Evolutionary conservation across 805 yeast species (phyloP).

Genomic region (Myxozyma neotropica): DNA sequence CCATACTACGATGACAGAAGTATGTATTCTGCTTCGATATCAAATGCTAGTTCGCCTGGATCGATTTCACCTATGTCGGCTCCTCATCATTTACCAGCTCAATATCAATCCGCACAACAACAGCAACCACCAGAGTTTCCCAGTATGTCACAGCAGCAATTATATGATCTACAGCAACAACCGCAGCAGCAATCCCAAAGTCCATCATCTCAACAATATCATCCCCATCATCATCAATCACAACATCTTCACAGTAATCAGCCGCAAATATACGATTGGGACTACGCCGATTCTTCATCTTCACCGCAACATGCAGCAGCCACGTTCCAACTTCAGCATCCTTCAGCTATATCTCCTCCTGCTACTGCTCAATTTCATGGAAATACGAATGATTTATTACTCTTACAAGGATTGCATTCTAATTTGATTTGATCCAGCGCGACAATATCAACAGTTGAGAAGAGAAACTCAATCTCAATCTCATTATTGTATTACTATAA

Average conservation of each 20-base stretch:
- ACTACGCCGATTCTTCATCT: background rate
- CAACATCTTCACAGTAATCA: background rate
- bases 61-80: conserved; percentile 2
- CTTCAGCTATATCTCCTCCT: conserved; percentile 4
- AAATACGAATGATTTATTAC: background rate
- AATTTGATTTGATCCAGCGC: background rate
- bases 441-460: background rate
- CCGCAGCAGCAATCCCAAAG: conserved; percentile 1
- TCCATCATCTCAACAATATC: background rate
- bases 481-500: too few species aligned
- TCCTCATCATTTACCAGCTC: background rate
- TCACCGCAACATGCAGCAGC: background rate
- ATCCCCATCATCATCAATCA: background rate
- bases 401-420: conserved; percentile 1
- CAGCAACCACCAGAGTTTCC: background rate
- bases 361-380: conserved; percentile 1
- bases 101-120: background rate
- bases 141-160: background rate
- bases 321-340: conserved; percentile 5
- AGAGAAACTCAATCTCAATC: too few species aligned
- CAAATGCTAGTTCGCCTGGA: conserved; percentile 2
- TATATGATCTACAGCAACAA: background rate
- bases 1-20: conserved; percentile 2
- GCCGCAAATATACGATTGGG: background rate
- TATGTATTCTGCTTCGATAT: conserved; percentile 4